Percentiles rank a stretch among this genome's conserved stretches.
These are phyloP conservation scores for Pascua sp. DNA, from an alignment of 1,284 basidiomycete genomes.

Conservation along the genomic window DNA sequence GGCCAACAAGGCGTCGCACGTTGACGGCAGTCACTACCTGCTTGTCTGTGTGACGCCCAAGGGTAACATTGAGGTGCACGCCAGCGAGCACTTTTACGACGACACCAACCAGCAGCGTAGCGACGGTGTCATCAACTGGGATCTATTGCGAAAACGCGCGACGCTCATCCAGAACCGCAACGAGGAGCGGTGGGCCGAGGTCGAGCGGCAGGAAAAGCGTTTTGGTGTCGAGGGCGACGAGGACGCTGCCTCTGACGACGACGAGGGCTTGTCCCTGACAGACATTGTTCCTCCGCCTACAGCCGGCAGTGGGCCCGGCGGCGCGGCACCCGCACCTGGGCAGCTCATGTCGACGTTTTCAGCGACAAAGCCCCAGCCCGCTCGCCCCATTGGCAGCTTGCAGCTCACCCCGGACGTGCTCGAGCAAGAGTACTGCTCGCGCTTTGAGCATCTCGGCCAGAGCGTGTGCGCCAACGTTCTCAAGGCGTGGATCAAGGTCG, in stretches of 20 bases:
- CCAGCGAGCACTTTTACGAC: conserved; percentile 46
- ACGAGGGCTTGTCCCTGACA: conserved; percentile 14
- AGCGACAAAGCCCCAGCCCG: conserved; percentile 22
- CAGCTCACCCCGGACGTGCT: conserved; percentile 33
- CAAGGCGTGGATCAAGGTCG: conserved; percentile 56
- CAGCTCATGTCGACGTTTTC: conserved; percentile 13
- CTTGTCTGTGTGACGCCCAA: conserved; percentile 55
- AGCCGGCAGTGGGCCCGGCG: conserved; percentile 11
- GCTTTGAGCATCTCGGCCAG: conserved; percentile 52
- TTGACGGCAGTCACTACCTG: conserved; percentile 57
- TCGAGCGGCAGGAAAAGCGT: conserved; percentile 37
- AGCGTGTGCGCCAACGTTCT: conserved; percentile 55
- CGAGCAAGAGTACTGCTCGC: conserved; percentile 42
- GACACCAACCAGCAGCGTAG: conserved; percentile 31
- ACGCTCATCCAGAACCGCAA: conserved; percentile 15
- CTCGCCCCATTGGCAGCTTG: conserved; percentile 29
- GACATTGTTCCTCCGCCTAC: conserved; percentile 25
- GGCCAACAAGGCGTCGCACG: conserved; percentile 52
- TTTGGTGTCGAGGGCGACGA: conserved; percentile 33
- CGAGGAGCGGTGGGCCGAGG: conserved; percentile 25
- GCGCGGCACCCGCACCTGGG: neutral
- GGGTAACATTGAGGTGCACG: conserved; percentile 56
- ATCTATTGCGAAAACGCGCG: conserved; percentile 16
- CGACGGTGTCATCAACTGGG: conserved; percentile 35
- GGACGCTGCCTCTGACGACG: conserved; percentile 29